Percentiles rank a stretch among this genome's conserved stretches.
Conservation (phyloP, 352 stramenopile species). For the Phytophthora multivora region DNA sequence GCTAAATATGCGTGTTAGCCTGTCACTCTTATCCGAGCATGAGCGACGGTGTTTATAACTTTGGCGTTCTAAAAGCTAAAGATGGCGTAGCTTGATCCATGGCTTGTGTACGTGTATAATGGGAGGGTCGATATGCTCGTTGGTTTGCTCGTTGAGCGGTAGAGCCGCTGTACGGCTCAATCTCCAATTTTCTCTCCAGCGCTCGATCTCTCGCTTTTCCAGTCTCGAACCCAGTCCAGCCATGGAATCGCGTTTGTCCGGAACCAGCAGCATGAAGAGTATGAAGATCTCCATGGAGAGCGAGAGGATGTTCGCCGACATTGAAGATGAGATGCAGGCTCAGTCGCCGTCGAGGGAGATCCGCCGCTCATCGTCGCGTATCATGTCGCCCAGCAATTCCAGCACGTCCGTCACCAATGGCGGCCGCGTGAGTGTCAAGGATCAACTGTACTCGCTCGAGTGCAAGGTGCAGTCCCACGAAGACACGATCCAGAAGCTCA, state of each 20-base stretch:
- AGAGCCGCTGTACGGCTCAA: conserved; percentile 23
- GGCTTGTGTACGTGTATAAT: not conserved
- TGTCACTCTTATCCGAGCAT: conserved; percentile 14
- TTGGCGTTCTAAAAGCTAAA: conserved; percentile 17
- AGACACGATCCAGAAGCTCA: conserved; percentile 85
- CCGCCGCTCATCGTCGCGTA: conserved; percentile 58
- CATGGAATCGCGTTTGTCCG: conserved; percentile 72
- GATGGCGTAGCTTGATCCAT: not conserved
- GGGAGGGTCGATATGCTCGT: conserved; percentile 7
- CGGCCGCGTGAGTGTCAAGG: conserved; percentile 72
- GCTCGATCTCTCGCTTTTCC: conserved; percentile 4
- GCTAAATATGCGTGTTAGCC: conserved; percentile 19
- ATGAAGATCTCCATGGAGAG: conserved; percentile 87
- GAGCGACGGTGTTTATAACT: conserved; percentile 7
- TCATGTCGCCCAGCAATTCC: conserved; percentile 65
- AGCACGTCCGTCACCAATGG: conserved; percentile 34
- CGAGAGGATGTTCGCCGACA: conserved; percentile 79
- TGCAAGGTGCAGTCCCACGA: conserved; percentile 83
- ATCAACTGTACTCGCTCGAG: conserved; percentile 79
- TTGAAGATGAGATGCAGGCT: conserved; percentile 67
- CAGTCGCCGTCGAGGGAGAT: conserved; percentile 64
- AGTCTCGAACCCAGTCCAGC: not conserved
- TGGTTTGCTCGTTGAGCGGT: conserved; percentile 13
- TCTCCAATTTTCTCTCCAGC: conserved; percentile 32
- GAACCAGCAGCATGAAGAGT: conserved; percentile 70